Evolutionary conservation across 2,329 filamentous ascomycete genomes (phyloP).

Genomic region (Fusarium floridanum): DNA sequence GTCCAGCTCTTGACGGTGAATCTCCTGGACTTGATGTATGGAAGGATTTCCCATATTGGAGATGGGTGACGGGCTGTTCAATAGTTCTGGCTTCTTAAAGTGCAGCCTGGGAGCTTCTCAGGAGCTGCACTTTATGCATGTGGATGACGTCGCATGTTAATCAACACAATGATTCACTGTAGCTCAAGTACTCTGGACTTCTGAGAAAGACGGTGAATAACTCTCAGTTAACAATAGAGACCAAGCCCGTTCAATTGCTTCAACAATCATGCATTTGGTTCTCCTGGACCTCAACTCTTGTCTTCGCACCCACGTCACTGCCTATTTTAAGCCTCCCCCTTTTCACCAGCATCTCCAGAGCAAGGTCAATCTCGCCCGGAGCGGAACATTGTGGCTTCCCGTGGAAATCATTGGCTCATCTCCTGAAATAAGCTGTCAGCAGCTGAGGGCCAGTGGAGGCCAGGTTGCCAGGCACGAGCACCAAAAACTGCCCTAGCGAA

Average conservation of each 20-base stretch:
- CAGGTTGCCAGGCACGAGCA: constrained; percentile 18
- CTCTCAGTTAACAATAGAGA: neutral
- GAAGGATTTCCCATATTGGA: neutral
- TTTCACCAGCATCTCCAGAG: constrained; percentile 35
- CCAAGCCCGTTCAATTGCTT: neutral
- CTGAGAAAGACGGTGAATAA: neutral
- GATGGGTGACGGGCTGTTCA: neutral
- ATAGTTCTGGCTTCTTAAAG: neutral
- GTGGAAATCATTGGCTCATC: constrained; percentile 16
- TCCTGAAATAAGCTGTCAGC: constrained; percentile 32
- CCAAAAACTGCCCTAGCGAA: neutral
- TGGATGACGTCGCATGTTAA: neutral
- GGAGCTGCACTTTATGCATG: neutral
- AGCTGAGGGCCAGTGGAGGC: constrained; percentile 19
- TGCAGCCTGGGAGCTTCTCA: neutral
- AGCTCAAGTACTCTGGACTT: neutral
- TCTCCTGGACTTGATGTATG: neutral
- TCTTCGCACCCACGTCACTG: neutral
- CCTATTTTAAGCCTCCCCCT: constrained; percentile 29
- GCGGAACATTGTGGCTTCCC: constrained; percentile 32
- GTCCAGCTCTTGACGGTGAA: neutral
- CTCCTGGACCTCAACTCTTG: neutral
- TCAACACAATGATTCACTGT: neutral
- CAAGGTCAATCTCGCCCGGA: constrained; percentile 35
- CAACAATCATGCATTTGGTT: neutral